Base-by-base conservation (phyloP, 1,284 basidiomycete genomes). In the Malassezia nana region DNA sequence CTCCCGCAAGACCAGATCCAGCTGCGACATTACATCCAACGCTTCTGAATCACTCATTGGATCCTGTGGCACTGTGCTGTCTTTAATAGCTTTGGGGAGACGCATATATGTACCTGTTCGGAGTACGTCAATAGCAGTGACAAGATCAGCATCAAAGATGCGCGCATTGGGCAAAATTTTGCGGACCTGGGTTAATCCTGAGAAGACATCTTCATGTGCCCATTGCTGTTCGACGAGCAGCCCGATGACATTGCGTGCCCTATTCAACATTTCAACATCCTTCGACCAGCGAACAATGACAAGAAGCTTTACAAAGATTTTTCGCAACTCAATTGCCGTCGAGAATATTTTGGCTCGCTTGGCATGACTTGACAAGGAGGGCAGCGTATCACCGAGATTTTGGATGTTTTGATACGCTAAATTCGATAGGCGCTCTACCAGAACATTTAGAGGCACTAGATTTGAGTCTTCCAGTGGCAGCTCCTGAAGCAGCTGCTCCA, bases 281-380 rank as follows among this genome's bases (percentile, higher is more conserved):
- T 61, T 63, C 16, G 62, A 62, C 71, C 71, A 73, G 28, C 65
- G 60, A 0, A 61, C 57, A 8, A 73, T 58, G 6, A 72, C 71
- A 20, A 89, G 87, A 15, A 92, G 76, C 75, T 91, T 92, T 45
- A 89, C 84, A 41, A 89, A 82, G 65, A 91, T 87, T 65, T 87
- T 86, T 75, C 91, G 86, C 10, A 82, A 86, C 69, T 84, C 83
- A 26, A 89, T 83, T 0, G 89, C 87, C 80, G 86, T 90, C 62
- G 89, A 85, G 9, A 87, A 86, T 35, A 92, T 78, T 22, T 81
- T 83, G 29, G 84, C 81, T 67, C 90, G 89, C 45, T 86, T 81
- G 31, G 83, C 84, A n/a, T 78, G 77, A 68, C 89, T 87, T 12
- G 86, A 83, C 79, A 86, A 83, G 60, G 84, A 84, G 10, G 88